Evolutionary conservation across 495 filamentous ascomycete genomes (phyloP), one percentile per base, ranked within the genome.

Genomic region (Tuber melanosporum): DNA sequence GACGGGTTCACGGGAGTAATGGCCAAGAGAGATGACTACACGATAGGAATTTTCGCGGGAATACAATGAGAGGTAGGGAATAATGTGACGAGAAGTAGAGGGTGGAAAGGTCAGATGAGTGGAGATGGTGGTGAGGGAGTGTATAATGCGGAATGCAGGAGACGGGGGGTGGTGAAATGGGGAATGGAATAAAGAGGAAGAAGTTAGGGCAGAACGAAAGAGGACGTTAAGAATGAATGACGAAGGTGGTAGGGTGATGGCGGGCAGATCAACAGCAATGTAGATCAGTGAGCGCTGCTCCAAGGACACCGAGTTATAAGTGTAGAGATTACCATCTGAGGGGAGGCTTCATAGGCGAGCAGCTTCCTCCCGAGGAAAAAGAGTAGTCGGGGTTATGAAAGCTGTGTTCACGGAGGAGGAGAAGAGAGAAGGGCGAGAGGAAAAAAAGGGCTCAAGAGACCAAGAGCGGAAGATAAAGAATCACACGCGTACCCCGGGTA

Each of bases 271-370:
- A 36, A 19, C 26, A 36, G 26, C 32, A 19, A 36, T 66, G 57
- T 66, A 66, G 57, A 66, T 66, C 26, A 36, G 14, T 36, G 26
- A 36, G 57, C 26, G 12, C 57, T 19, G 26, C 26, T 36, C 12
- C 57, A 66, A 36, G 57, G 57, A 66, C 57, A 66, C 57, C 57
- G 57, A 66, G 57, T 66, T 66, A 66, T 26, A 36, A 8, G 57
- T 36, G 26, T 66, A 66, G 57, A 66, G 57, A 36, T 66, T 19
- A 14, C 26, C 57, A 12, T 36, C 26, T 7, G 26, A 66, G 32
- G 6, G 57, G 57, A 66, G 36, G 57, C 26, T 36, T 36, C 57
- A 66, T 14, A 19, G 26, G 17, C 57, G 32, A 36, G 15, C n/a
- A 66, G 36, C 36, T 36, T 12, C 57, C 57, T 6, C 57, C 14